Conservation (phyloP, 495 filamentous ascomycete genomes). For the Penicillium arizonense region DNA sequence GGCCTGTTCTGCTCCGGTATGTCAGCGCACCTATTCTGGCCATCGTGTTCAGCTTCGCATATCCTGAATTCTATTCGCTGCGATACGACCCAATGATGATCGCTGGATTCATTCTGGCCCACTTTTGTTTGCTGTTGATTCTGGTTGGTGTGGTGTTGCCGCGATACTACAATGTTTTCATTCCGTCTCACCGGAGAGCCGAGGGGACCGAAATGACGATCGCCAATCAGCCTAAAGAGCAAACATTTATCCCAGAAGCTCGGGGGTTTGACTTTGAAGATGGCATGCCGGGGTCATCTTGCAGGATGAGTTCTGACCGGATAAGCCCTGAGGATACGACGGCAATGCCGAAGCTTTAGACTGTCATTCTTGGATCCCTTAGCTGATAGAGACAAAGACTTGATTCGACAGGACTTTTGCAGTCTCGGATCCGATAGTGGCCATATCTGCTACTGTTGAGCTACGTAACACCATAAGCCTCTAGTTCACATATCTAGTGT, state of each 20-base stretch:
- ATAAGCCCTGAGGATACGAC: not conserved
- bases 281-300: not conserved
- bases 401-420: too few species aligned
- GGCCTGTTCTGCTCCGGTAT: constrained; percentile 35
- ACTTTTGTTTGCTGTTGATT: constrained; percentile 26
- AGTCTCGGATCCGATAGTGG: too few species aligned
- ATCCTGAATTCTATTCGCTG: constrained; percentile 34
- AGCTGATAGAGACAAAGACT: too few species aligned
- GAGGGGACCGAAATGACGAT: constrained; percentile 21
- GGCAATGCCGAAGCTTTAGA: not conserved
- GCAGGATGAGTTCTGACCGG: not conserved
- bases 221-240: not conserved
- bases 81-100: constrained; percentile 40
- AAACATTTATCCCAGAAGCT: not conserved
- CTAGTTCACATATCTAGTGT: too few species aligned
- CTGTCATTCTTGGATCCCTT: too few species aligned
- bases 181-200: constrained; percentile 23
- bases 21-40: constrained; percentile 34
- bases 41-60: constrained; percentile 42
- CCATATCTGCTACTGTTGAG: too few species aligned
- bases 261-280: not conserved
- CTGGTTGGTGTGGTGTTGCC: constrained; percentile 33
- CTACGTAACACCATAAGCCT: too few species aligned
- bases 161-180: constrained; percentile 34
- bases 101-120: constrained; percentile 34